phyloP scores from a whole-genome alignment of 2,329 filamentous ascomycete species.

The Neocucurbitaria cava region DNA sequence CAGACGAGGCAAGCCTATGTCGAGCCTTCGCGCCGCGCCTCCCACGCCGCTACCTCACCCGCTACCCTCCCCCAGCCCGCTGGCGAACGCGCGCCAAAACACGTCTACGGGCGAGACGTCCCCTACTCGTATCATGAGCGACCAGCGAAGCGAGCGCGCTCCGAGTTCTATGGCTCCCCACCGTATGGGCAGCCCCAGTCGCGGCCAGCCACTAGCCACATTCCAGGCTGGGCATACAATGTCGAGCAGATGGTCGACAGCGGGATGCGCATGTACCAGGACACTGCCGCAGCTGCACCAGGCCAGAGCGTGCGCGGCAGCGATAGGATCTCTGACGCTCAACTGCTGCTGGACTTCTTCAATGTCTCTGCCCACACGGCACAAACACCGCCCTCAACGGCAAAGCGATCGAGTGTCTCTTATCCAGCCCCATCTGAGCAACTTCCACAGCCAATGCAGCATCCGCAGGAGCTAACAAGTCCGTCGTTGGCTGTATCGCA shows the following conservation, averaged over 20 bases:
- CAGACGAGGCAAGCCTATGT: slow-evolving; percentile 45
- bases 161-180: slow-evolving; percentile 60
- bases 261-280: slow-evolving; percentile 41
- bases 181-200: slow-evolving; percentile 46
- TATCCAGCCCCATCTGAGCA: slow-evolving; percentile 18
- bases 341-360: slow-evolving; percentile 55
- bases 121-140: slow-evolving; percentile 49
- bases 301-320: slow-evolving; percentile 40
- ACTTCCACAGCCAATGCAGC: slow-evolving; percentile 11
- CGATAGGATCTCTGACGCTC: slow-evolving; percentile 53
- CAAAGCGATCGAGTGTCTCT: slow-evolving; percentile 40
- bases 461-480: slow-evolving; percentile 13
- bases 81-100: slow-evolving; percentile 32
- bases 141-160: slow-evolving; percentile 66
- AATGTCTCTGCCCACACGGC: slow-evolving; percentile 38
- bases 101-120: slow-evolving; percentile 20
- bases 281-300: slow-evolving; percentile 11
- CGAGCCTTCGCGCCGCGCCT: slow-evolving; percentile 29
- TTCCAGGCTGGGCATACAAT: slow-evolving; percentile 48
- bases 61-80: slow-evolving; percentile 21
- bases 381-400: slow-evolving; percentile 33
- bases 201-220: slow-evolving; percentile 57
- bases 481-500: slow-evolving; percentile 16
- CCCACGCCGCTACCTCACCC: slow-evolving; percentile 30
- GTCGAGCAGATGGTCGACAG: slow-evolving; percentile 48